A percentile compares a stretch with the other conserved stretches of the same genome.
phyloP scores from a whole-genome alignment of 805 yeast species.

The Brettanomyces bruxellensis region DNA sequence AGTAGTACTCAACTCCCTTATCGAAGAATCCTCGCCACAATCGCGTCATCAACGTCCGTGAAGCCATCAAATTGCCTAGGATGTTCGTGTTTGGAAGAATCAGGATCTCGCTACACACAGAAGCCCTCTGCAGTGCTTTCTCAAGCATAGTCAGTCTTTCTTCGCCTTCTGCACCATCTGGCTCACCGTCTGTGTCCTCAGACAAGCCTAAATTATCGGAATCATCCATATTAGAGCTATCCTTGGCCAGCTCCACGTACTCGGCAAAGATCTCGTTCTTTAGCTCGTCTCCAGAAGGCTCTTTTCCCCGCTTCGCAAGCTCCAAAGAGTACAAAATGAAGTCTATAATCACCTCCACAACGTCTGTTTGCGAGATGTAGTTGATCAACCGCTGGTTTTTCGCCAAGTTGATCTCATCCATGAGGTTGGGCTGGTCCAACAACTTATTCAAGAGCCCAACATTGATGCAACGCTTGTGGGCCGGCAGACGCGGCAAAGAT shows the following conservation, averaged over 20 bases:
- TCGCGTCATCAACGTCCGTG: slow-evolving; percentile 13
- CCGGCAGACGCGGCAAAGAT: neutral
- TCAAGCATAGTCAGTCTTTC: slow-evolving; percentile 7
- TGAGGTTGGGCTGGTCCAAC: slow-evolving; percentile 27
- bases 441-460: slow-evolving; percentile 23
- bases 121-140: slow-evolving; percentile 17
- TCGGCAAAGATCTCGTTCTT: slow-evolving; percentile 9
- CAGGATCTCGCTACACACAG: slow-evolving; percentile 21
- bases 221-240: neutral
- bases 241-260: slow-evolving; percentile 2
- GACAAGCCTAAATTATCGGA: neutral
- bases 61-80: slow-evolving; percentile 15
- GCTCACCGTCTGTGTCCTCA: slow-evolving; percentile 1
- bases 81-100: slow-evolving; percentile 16
- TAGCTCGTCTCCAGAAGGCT: slow-evolving; percentile 4
- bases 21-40: slow-evolving; percentile 27
- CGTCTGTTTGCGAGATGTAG: slow-evolving; percentile 25
- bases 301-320: slow-evolving; percentile 6
- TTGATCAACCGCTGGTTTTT: slow-evolving; percentile 25
- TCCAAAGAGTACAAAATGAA: slow-evolving; percentile 22
- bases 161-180: neutral
- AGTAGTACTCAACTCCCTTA: slow-evolving; percentile 14
- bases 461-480: slow-evolving; percentile 9
- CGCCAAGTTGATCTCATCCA: slow-evolving; percentile 26
- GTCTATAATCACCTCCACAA: slow-evolving; percentile 20